These are phyloP conservation scores for Coemansia reversa DNA, from an alignment of 192 early-diverging fungal genomes.

Conservation along the genomic window DNA sequence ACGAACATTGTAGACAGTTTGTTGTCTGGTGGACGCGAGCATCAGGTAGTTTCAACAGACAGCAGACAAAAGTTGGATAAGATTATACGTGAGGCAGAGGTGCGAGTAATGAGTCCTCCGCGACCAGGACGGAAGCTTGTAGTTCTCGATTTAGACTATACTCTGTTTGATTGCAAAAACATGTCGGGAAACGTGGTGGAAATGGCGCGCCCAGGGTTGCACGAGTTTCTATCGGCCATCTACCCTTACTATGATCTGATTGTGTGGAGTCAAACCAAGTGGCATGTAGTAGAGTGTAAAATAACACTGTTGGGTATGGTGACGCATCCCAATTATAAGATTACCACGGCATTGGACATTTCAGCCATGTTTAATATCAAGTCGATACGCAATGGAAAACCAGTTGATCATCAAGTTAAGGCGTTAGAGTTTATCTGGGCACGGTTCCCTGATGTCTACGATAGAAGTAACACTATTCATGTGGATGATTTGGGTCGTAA, in stretches of 20 bases:
- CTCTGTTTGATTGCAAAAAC: constrained; percentile 71
- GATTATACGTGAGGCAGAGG: constrained; percentile 6
- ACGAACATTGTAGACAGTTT: neutral
- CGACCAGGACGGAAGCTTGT: constrained; percentile 60
- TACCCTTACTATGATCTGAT: constrained; percentile 73
- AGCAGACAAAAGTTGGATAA: constrained; percentile 7
- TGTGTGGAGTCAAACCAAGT: constrained; percentile 77
- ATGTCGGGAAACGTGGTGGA: constrained; percentile 58
- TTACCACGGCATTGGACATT: constrained; percentile 70
- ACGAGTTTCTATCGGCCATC: constrained; percentile 62
- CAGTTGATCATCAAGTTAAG: constrained; percentile 67
- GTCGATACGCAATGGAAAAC: constrained; percentile 54
- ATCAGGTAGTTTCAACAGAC: constrained; percentile 23
- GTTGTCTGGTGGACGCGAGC: neutral
- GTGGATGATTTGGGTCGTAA: constrained; percentile 73
- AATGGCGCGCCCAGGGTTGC: constrained; percentile 64
- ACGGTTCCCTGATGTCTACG: constrained; percentile 55
- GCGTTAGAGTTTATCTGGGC: constrained; percentile 67
- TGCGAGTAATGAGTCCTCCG: constrained; percentile 39
- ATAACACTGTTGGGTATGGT: constrained; percentile 71
- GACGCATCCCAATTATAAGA: constrained; percentile 61
- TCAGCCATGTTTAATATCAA: constrained; percentile 69
- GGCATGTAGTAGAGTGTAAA: constrained; percentile 71
- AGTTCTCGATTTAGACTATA: constrained; percentile 79
- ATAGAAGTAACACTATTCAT: constrained; percentile 62